A percentile compares a stretch with the other conserved stretches of the same genome.
Evolutionary conservation across 306 rosid species (phyloP).

Genomic region (Lotus japonicus): DNA sequence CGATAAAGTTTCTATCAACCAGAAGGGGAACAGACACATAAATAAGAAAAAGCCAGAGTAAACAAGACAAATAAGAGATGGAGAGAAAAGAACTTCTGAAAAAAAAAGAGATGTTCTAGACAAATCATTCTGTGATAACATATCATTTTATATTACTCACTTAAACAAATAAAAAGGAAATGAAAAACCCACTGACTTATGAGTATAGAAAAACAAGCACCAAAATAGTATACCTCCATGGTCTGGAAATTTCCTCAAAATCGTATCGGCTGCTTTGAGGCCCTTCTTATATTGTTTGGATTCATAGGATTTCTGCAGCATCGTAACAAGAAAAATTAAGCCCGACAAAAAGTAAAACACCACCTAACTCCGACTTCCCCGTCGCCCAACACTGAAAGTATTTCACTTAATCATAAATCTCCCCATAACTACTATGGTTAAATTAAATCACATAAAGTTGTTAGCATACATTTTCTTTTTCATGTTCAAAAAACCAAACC

Average conservation of each 20-base stretch:
- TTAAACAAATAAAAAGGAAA: not conserved
- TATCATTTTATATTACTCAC: not conserved
- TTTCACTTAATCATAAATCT: not conserved
- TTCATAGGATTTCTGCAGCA: conserved; percentile 85
- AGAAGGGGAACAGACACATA: conserved; percentile 18
- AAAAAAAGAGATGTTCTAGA: too few species aligned
- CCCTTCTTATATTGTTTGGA: conserved; percentile 97
- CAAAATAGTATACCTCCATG: conserved; percentile 68
- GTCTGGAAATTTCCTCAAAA: conserved; percentile 80
- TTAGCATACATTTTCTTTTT: not conserved
- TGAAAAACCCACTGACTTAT: not conserved
- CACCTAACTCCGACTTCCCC: not conserved
- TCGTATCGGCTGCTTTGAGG: conserved; percentile 89
- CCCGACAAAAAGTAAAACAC: not conserved
- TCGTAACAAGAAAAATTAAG: not conserved
- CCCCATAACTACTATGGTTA: not conserved
- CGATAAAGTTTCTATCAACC: conserved; percentile 81
- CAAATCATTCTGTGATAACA: not conserved
- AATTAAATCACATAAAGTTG: not conserved
- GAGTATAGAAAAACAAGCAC: not conserved
- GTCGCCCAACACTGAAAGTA: not conserved
- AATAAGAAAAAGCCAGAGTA: not conserved
- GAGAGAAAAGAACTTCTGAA: not conserved
- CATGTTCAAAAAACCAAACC: not conserved
- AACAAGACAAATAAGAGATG: not conserved